Evolutionary conservation across 2,329 filamentous ascomycete species (phyloP), one percentile per base, ranked within the genome.

Genomic region (Alternaria hordeiaustralica): DNA sequence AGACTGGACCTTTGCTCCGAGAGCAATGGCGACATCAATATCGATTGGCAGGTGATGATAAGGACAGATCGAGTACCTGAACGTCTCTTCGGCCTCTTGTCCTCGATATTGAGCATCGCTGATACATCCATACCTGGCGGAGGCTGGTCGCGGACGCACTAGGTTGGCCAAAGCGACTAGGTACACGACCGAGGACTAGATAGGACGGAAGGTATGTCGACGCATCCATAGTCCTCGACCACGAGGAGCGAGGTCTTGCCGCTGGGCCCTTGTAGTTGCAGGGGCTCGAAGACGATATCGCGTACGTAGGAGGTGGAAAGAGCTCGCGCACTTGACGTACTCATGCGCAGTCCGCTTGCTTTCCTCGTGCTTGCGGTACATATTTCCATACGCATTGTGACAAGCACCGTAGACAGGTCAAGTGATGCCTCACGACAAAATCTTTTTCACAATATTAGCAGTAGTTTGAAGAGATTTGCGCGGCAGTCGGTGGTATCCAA

Each of bases 1-100:
- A n/a, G 12, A n/a, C 5, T n/a, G 0, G 3, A 1, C 0, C 0
- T 36, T 23, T 36, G 5, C 20, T 33, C 11, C 1, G 5, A n/a
- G 12, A n/a, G 8, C 28, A 3, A 51, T 28, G 1, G 13, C 47
- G n/a, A 50, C 47, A n/a, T n/a, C 47, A 18, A 6, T 18, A 51
- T 21, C 8, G 49, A 23, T 20, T 36, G 8, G 3, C 0, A 12
- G 30, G 15, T 51, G 12, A 33, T 51, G 12, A 33, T 10, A 41
- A 41, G 15, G 8, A 33, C 13, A 21, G 5, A 7, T 15, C 13
- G 28, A 13, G 13, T 12, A 23, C 21, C 13, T 7, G 8, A 8
- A 13, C 18, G 13, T 41, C 36, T 41, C 15, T 18, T 41, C n/a
- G n/a, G 5, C 4, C 36, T 41, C 36, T 18, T 0, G 9, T 2